Conservation (phyloP, 192 early-diverging fungal species). For the Lobosporangium transversale region DNA sequence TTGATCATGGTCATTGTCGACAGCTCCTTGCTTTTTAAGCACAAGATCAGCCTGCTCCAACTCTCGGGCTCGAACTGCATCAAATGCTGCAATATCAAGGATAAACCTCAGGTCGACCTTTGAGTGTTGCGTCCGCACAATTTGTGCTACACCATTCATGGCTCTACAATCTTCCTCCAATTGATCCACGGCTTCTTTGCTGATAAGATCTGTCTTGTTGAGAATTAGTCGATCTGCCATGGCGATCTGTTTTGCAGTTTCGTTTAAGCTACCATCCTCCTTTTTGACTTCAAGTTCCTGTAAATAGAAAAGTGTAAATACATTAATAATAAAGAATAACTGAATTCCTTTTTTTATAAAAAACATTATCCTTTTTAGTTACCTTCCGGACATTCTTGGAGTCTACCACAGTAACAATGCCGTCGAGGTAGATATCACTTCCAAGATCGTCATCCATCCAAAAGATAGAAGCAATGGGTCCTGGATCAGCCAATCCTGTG, state of each 20-base stretch:
- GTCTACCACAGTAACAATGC: conserved; percentile 90
- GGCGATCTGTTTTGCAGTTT: conserved; percentile 84
- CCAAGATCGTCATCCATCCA: conserved; percentile 97
- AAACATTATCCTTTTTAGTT: not conserved
- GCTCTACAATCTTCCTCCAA: conserved; percentile 52
- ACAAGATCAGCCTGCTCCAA: conserved; percentile 21
- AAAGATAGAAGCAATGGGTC: conserved; percentile 94
- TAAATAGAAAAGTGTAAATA: not conserved
- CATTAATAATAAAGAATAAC: not conserved
- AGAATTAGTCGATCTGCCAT: conserved; percentile 89
- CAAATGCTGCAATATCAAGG: conserved; percentile 62
- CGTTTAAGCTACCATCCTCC: conserved; percentile 73
- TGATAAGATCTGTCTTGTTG: conserved; percentile 87
- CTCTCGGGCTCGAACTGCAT: conserved; percentile 48
- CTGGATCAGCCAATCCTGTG: conserved; percentile 81
- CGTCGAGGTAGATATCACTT: conserved; percentile 90
- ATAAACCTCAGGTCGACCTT: conserved; percentile 61
- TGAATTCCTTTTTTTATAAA: not conserved
- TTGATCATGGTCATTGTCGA: conserved; percentile 11
- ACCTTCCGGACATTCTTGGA: conserved; percentile 71
- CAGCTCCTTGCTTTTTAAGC: conserved; percentile 1
- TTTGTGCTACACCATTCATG: conserved; percentile 49
- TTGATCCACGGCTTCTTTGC: conserved; percentile 42
- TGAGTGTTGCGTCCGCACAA: conserved; percentile 36
- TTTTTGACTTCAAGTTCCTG: conserved; percentile 61